phyloP scores from a whole-genome alignment of 176 grass and related monocot species.

The Ensete glaucum region DNA sequence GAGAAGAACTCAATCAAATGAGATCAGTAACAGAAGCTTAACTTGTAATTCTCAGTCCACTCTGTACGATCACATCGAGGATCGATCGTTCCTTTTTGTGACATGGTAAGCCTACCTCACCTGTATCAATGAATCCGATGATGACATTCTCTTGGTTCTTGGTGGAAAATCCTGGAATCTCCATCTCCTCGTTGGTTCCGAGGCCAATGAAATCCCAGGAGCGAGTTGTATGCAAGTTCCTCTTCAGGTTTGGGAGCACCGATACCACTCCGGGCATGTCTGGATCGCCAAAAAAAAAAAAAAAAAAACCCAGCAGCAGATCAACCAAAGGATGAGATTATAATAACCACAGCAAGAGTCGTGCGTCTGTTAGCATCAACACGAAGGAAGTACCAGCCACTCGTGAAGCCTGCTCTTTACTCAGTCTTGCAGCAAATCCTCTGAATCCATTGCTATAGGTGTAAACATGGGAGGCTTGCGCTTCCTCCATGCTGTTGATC shows the following conservation, averaged over 20 bases:
- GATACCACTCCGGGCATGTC: constrained; percentile 57
- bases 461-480: constrained; percentile 47
- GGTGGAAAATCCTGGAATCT: constrained; percentile 54
- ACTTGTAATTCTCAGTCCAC: background rate
- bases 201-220: constrained; percentile 92
- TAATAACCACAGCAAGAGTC: background rate
- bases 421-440: constrained; percentile 67
- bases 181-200: constrained; percentile 30
- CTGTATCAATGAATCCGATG: constrained; percentile 21
- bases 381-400: constrained; percentile 32
- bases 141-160: constrained; percentile 43
- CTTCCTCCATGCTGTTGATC: constrained; percentile 43
- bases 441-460: constrained; percentile 46
- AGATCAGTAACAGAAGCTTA: no score
- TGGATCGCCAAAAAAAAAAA: constrained; percentile 1
- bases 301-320: no score
- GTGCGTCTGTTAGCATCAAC: background rate
- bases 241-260: constrained; percentile 59
- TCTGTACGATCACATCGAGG: no score
- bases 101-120: background rate
- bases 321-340: background rate
- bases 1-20: background rate
- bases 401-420: constrained; percentile 38
- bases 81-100: no score
- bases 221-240: constrained; percentile 53